Evolutionary conservation across 139 green algal genomes (phyloP), one percentile per base, ranked within the genome.

Genomic region (Micromonas pusilla): DNA sequence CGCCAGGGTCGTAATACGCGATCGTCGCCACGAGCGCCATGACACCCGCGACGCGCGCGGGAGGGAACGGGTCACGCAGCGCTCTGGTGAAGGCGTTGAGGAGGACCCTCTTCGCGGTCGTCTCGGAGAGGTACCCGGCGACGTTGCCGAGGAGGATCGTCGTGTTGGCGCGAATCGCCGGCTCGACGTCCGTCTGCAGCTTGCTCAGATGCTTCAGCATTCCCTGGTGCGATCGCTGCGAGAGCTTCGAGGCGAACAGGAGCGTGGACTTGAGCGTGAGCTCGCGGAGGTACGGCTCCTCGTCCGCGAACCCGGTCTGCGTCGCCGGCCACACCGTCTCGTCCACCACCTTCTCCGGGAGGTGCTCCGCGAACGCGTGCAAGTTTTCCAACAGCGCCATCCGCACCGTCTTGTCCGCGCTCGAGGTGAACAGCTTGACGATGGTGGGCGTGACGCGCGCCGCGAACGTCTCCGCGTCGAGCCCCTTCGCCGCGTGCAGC

Each of bases 81-180:
- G 94, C 91, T 2, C 94, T 81, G 0, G 89, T 91, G 86, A 98
- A 98, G 30, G 94, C 94, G 74, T 98, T 98, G 37, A 97, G 86
- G 70, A 98, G 89, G 54, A 98, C 91, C 20, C 90, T 83, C 80
- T 90, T 91, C 78, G 84, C 86, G 23, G 90, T 89, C 19, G 90
- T 80, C 31, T 97, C 90, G 20, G 86, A 85, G 2, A 99, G 86
- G 82, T 93, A 83, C 23, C 72, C 32, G 0, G 95, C 95, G 39
- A 99, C 88, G 87, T 94, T 97, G 80, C 95, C 93, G 66, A 99
- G 88, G 73, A 97, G 87, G 45, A 98, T 95, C 23, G 95, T 98
- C 28, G 95, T 98, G 88, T 99, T 99, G 83, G 95, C 95, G 19
- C 95, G 89, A 79, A 99, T 98, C 39, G 89, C 90, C 2, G 95